A percentile compares a stretch with the other conserved stretches of the same genome.
phyloP scores from a whole-genome alignment of 75 land plant genomes.

The Pinus taeda region DNA sequence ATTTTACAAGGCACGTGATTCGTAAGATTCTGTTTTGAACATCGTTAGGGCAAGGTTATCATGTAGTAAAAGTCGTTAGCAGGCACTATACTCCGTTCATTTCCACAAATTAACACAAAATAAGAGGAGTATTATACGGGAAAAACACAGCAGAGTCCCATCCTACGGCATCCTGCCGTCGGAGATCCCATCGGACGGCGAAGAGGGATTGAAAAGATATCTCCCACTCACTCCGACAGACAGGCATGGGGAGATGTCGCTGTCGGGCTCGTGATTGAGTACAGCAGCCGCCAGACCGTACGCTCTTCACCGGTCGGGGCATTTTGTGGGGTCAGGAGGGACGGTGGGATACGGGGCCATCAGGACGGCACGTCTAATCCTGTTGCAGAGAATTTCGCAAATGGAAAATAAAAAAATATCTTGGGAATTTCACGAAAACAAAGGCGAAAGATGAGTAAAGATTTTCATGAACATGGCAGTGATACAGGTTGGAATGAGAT shows the following conservation, averaged over 20 bases:
- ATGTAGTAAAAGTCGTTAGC: neutral
- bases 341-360: no score
- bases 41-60: neutral
- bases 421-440: neutral
- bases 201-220: neutral
- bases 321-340: neutral
- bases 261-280: neutral
- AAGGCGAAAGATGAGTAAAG: neutral
- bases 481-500: neutral
- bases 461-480: no score
- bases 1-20: no score
- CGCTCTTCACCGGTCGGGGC: neutral
- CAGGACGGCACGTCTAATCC: neutral
- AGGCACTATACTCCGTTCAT: neutral
- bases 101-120: neutral
- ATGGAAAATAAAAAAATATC: neutral
- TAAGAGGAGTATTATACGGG: neutral
- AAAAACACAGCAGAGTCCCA: neutral
- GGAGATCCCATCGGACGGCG: neutral
- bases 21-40: neutral
- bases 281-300: conserved; percentile 5
- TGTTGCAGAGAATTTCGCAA: neutral
- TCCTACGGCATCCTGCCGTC: neutral
- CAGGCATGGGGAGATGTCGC: neutral
- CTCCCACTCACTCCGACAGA: neutral